phyloP scores from a whole-genome alignment of 768 basidiomycete genomes.

The Russula foetens region DNA sequence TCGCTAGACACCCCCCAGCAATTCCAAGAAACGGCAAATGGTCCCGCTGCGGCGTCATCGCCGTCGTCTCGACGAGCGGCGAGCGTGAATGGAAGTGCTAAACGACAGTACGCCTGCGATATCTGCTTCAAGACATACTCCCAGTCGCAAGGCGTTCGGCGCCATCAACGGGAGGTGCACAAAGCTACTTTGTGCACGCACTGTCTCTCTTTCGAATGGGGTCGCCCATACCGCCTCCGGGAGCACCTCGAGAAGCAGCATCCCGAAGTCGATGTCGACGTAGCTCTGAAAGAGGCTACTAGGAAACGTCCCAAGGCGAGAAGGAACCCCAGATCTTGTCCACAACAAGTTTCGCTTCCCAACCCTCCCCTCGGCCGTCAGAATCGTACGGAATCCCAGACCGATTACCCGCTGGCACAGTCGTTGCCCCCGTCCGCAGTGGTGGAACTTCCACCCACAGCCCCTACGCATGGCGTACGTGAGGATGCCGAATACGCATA shows the following conservation, averaged over 20 bases:
- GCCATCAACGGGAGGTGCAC: not conserved
- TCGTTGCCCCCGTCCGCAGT: no score
- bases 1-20: no score
- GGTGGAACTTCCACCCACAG: no score
- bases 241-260: not conserved
- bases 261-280: not conserved
- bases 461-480: no score
- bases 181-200: not conserved
- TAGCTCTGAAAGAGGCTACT: not conserved
- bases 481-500: no score
- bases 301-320: not conserved
- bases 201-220: not conserved
- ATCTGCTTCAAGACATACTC: not conserved
- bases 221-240: not conserved
- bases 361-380: no score
- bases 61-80: not conserved
- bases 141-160: not conserved
- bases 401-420: no score
- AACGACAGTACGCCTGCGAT: not conserved
- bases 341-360: not conserved
- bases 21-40: not conserved
- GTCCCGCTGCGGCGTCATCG: not conserved
- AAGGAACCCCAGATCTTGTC: not conserved
- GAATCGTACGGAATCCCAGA: not conserved
- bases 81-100: not conserved